Conservation (phyloP, 139 green algal species). For the Astrephomene gubernaculifera region DNA sequence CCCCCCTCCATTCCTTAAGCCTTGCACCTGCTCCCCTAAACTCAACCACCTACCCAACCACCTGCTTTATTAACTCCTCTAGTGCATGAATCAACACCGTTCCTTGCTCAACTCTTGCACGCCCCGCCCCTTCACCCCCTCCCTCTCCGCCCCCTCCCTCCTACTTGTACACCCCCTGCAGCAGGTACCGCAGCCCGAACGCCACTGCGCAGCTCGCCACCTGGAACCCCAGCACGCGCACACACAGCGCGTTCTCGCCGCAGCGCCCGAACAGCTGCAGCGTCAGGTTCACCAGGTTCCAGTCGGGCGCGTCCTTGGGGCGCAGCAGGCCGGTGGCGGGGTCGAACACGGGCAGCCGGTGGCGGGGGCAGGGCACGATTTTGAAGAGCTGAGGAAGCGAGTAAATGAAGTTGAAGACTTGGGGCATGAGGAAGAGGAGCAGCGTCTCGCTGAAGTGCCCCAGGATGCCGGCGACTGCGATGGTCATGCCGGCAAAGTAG, state of each 20-base stretch:
- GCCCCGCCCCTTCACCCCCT: too few relatives aligned
- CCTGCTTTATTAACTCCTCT: too few relatives aligned
- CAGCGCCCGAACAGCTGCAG: conserved; percentile 88
- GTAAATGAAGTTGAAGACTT: conserved; percentile 99
- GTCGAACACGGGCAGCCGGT: conserved; percentile 94
- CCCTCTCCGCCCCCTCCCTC: too few relatives aligned
- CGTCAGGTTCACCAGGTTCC: conserved; percentile 96
- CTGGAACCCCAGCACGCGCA: conserved; percentile 91
- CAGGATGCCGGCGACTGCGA: conserved; percentile 97
- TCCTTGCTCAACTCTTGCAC: too few relatives aligned
- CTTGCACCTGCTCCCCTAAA: too few relatives aligned
- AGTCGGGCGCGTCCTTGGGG: conserved; percentile 82
- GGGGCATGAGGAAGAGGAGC: conserved; percentile 95
- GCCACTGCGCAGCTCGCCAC: conserved; percentile 71
- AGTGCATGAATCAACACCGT: too few relatives aligned
- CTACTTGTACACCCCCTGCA: conserved; percentile 82
- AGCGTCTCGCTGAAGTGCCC: conserved; percentile 98
- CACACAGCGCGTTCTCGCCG: conserved; percentile 85
- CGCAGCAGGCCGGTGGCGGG: conserved; percentile 81
- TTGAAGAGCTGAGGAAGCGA: conserved; percentile 96
- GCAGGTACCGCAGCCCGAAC: conserved; percentile 68
- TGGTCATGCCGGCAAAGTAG: conserved; percentile 99
- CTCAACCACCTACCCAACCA: too few relatives aligned
- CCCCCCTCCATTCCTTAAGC: too few relatives aligned
- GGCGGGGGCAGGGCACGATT: conserved; percentile 93